Base-by-base conservation (phyloP, 2,329 filamentous ascomycete genomes). In the Fusarium lateritium region DNA sequence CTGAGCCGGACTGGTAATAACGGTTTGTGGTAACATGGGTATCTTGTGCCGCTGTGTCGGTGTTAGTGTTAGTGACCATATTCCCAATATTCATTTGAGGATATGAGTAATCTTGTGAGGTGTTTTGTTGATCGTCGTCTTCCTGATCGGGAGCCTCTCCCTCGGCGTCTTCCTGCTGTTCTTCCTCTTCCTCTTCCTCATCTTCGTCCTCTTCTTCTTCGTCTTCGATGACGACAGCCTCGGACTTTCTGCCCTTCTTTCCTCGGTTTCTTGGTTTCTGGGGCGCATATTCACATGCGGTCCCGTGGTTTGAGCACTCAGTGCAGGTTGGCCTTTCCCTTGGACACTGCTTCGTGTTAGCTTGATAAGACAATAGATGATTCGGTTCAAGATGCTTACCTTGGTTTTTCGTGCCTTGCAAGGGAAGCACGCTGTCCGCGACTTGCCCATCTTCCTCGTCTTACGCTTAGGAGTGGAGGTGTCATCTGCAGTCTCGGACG, bases 281-380 rank as follows among this genome's bases (percentile, higher is more conserved):
- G n/a, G 76, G 68, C 22, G 81, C 75, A 65, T 83, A 85, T 47
- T 80, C 74, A 62, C 83, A 85, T 9, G 65, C 61, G 7, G 73
- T 57, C 1, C 76, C 77, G 7, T 71, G 58, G 8, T 71, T 65
- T 22, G 76, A 55, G 26, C 83, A 85, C 38, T 77, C 76, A 8
- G 72, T 73, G 62, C 83, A 85, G 2, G 70, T 70, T 6, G 83
- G 83, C 39, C 75, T 78, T 42, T 79, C 77, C 46, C 76, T 80
- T 13, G 82, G 77, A 44, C 83, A 85, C 81, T 83, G 22, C 15
- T 24, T 14, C 6, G 10, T 39, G 17, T 62, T 42, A 58, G 51
- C 19, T 51, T 43, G n/a, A 31, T 19, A 11, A 22, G 9, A 21
- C 13, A 31, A n/a, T 24, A 9, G 14, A 17, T 10, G 17, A 5